phyloP scores from a whole-genome alignment of 177 flowering plant genomes.

The Tripterygium wilfordii region DNA sequence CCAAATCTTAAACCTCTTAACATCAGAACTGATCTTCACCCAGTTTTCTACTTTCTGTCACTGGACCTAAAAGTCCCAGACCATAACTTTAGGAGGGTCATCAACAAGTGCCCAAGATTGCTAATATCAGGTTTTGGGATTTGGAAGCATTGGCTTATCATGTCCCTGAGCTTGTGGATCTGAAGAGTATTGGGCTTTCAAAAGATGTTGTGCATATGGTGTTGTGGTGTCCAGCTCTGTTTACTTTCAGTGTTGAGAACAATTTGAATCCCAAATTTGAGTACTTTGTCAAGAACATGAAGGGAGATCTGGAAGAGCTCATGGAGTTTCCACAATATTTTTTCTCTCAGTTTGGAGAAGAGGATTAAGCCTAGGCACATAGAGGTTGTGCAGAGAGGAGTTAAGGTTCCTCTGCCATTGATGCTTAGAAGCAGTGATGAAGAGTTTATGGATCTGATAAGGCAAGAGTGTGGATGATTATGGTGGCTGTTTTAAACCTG shows the following conservation, averaged over 20 bases:
- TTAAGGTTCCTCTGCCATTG: conserved; percentile 44
- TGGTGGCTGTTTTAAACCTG: too few relatives aligned
- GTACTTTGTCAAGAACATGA: conserved; percentile 58
- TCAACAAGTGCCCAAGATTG: conserved; percentile 85
- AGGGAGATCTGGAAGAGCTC: conserved; percentile 54
- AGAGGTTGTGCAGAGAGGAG: conserved; percentile 43
- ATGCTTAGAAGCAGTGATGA: conserved; percentile 84
- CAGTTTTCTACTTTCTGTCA: conserved; percentile 69
- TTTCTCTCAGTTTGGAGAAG: conserved; percentile 88
- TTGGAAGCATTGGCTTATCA: conserved; percentile 61
- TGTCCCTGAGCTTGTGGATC: conserved; percentile 64
- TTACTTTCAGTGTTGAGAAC: conserved; percentile 83
- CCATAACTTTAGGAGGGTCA: conserved; percentile 42
- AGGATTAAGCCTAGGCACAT: conserved; percentile 77
- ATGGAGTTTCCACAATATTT: conserved; percentile 91
- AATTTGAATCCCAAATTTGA: conserved; percentile 86
- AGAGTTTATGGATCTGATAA: conserved; percentile 55
- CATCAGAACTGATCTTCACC: conserved; percentile 52
- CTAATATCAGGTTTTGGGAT: conserved; percentile 66
- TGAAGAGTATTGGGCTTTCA: conserved; percentile 51
- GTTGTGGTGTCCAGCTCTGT: conserved; percentile 71
- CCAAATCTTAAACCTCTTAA: conserved; percentile 55
- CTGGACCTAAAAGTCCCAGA: conserved; percentile 63
- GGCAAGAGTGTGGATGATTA: too few relatives aligned
- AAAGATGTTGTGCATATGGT: conserved; percentile 61